phyloP scores from a whole-genome alignment of 2,329 filamentous ascomycete species.

The Furcasterigmium sp. region DNA sequence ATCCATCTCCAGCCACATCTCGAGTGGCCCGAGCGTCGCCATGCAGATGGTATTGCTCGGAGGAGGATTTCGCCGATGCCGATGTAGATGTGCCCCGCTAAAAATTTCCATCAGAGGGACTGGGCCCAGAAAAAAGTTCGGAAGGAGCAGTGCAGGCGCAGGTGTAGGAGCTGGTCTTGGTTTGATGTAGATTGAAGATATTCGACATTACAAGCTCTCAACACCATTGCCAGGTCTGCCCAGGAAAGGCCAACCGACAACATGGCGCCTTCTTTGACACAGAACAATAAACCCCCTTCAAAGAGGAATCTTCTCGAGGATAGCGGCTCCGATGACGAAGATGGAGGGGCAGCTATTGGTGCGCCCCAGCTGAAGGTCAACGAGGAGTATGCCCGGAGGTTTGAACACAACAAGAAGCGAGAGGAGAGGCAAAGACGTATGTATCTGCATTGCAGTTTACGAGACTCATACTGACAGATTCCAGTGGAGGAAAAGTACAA shows the following conservation, averaged over 20 bases:
- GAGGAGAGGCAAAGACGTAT: slow-evolving; percentile 72
- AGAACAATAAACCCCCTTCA: slow-evolving; percentile 17
- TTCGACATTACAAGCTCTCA: not conserved
- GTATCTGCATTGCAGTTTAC: slow-evolving; percentile 17
- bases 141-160: not conserved
- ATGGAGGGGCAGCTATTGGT: slow-evolving; percentile 25
- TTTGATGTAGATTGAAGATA: no score
- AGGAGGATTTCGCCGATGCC: slow-evolving; percentile 8
- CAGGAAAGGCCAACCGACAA: not conserved
- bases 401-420: slow-evolving; percentile 96
- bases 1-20: not conserved
- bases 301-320: slow-evolving; percentile 53
- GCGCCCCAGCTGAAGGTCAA: slow-evolving; percentile 69
- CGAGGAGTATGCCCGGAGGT: slow-evolving; percentile 79
- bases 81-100: slow-evolving; percentile 9
- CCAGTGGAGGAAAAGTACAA: slow-evolving; percentile 84
- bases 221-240: not conserved
- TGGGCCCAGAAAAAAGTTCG: slow-evolving; percentile 6
- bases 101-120: slow-evolving; percentile 9
- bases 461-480: not conserved
- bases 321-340: slow-evolving; percentile 43
- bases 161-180: no score
- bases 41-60: slow-evolving; percentile 3
- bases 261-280: not conserved
- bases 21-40: not conserved